Evolutionary conservation across 1,284 basidiomycete species (phyloP).

Genomic region (Gymnopus androsaceus): DNA sequence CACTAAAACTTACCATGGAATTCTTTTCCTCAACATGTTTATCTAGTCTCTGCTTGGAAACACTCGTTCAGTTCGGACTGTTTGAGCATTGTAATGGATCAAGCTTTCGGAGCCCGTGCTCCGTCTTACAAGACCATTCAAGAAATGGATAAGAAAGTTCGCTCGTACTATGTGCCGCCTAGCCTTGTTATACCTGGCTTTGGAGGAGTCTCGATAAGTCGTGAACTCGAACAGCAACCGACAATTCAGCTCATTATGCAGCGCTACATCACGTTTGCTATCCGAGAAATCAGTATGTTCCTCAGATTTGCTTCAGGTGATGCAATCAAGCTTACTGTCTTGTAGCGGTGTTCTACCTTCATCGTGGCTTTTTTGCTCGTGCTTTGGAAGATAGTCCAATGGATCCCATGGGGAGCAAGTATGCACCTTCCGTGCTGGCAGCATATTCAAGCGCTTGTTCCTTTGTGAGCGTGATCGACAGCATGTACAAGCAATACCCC

Average conservation of each 20-base stretch:
- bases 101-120: slow-evolving; percentile 61
- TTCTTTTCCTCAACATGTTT: background rate
- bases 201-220: slow-evolving; percentile 46
- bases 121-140: slow-evolving; percentile 62
- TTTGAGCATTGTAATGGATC: slow-evolving; percentile 62
- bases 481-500: slow-evolving; percentile 64
- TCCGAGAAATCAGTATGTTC: slow-evolving; percentile 59
- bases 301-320: slow-evolving; percentile 2
- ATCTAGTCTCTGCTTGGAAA: slow-evolving; percentile 62
- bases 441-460: slow-evolving; percentile 67
- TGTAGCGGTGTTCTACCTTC: slow-evolving; percentile 68
- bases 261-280: slow-evolving; percentile 61
- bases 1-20: background rate
- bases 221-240: slow-evolving; percentile 43
- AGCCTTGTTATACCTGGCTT: slow-evolving; percentile 67
- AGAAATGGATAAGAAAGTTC: slow-evolving; percentile 60
- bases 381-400: slow-evolving; percentile 61
- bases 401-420: slow-evolving; percentile 70
- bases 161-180: slow-evolving; percentile 58
- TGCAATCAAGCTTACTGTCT: background rate
- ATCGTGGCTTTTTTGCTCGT: slow-evolving; percentile 71
- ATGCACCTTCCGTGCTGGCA: slow-evolving; percentile 65
- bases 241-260: slow-evolving; percentile 62
- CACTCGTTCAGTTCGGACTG: slow-evolving; percentile 63
- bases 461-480: slow-evolving; percentile 65